A percentile compares a stretch with the other conserved stretches of the same genome.
Conservation (phyloP, 208 protist genomes). For the Acanthamoeba lenticulata region DNA sequence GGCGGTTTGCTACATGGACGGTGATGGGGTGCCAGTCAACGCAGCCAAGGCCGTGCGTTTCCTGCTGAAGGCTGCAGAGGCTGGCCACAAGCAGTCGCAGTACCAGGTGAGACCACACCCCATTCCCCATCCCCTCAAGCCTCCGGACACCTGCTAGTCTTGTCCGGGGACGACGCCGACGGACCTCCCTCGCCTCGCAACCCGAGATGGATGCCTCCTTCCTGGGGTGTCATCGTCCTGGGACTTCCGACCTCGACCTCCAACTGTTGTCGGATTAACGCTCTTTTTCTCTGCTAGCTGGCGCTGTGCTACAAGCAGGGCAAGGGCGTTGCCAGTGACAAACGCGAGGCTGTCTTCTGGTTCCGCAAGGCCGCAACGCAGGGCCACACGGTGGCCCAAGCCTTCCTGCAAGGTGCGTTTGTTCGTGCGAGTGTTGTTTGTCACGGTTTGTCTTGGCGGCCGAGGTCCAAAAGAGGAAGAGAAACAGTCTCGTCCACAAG, state of each 20-base stretch:
- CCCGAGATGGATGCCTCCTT: not conserved
- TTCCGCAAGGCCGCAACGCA: constrained; percentile 60
- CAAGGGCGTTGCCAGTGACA: constrained; percentile 15
- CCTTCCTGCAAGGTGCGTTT: constrained; percentile 51
- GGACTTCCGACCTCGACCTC: not conserved
- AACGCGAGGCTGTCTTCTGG: constrained; percentile 48
- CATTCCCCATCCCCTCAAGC: too few relatives aligned
- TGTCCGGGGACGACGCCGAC: too few relatives aligned
- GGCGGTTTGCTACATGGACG: constrained; percentile 59
- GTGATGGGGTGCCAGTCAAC: constrained; percentile 27
- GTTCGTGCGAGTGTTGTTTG: not conserved
- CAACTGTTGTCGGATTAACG: not conserved
- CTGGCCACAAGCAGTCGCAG: constrained; percentile 53
- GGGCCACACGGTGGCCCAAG: constrained; percentile 27
- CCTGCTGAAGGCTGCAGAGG: constrained; percentile 40
- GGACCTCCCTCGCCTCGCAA: not conserved
- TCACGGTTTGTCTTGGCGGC: too few relatives aligned
- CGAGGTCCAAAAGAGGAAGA: too few relatives aligned
- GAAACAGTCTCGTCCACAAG: too few relatives aligned
- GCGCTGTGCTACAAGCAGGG: constrained; percentile 62
- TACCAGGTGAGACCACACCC: constrained; percentile 17
- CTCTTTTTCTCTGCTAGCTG: not conserved
- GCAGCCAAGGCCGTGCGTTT: not conserved
- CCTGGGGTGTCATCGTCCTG: not conserved
- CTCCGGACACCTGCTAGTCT: too few relatives aligned